These are phyloP conservation scores for Psidium guajava DNA, from an alignment of 345 rosid genomes.

Conservation along the genomic window DNA sequence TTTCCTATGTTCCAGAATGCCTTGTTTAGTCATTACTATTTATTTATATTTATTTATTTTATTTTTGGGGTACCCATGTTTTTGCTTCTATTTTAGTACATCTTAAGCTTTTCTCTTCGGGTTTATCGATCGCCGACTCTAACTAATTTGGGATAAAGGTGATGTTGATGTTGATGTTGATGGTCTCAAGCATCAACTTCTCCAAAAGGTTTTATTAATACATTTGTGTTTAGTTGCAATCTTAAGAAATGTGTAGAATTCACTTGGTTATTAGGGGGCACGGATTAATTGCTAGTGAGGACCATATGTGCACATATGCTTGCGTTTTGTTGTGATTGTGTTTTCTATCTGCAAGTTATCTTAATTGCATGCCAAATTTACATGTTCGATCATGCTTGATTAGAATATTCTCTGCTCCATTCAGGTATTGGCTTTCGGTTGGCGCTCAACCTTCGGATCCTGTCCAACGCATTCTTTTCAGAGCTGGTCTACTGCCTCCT, in stretches of 20 bases:
- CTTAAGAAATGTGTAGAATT: neutral
- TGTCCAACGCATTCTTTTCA: conserved; percentile 61
- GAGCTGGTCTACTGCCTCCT: conserved; percentile 85
- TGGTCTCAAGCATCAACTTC: neutral
- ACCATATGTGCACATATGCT: neutral
- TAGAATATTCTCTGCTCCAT: neutral
- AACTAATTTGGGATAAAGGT: too few species aligned
- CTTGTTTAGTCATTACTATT: too few species aligned
- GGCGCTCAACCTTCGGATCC: conserved; percentile 96
- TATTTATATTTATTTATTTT: too few species aligned
- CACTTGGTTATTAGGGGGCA: neutral
- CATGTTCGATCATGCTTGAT: neutral
- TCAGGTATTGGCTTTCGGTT: conserved; percentile 93
- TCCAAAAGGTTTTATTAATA: neutral
- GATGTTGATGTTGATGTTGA: neutral
- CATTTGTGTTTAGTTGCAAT: neutral
- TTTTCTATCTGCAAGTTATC: neutral
- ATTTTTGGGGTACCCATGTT: too few species aligned
- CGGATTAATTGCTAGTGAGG: neutral
- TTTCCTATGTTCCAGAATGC: too few species aligned
- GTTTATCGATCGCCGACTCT: too few species aligned
- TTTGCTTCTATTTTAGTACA: too few species aligned
- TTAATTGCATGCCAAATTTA: neutral
- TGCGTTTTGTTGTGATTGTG: neutral
- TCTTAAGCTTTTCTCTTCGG: too few species aligned